These are phyloP conservation scores for Yamadazyma conglobata DNA, from an alignment of 1,139 yeast species.

Conservation along the genomic window DNA sequence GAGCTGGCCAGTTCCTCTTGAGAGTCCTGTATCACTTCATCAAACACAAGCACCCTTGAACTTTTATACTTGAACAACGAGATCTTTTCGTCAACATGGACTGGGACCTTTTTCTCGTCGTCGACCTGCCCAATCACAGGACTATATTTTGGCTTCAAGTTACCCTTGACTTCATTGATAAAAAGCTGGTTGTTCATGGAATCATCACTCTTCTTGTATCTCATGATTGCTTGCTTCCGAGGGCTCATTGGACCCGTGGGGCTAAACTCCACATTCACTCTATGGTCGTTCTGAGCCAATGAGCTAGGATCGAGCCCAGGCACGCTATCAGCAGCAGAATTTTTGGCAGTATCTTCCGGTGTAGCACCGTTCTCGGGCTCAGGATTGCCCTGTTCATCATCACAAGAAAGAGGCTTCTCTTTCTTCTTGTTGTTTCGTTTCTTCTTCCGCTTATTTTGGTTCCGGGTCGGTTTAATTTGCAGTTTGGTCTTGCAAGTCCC, in stretches of 20 bases:
- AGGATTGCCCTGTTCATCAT: no score
- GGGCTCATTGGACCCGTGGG: constrained; percentile 25
- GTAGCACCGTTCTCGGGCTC: no score
- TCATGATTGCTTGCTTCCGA: constrained; percentile 37
- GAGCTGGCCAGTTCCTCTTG: constrained; percentile 16
- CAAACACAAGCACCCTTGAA: constrained; percentile 43
- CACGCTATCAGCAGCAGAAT: no score
- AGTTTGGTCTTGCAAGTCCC: no score
- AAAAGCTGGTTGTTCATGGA: constrained; percentile 18
- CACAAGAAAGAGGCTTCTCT: no score
- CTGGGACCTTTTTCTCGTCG: constrained; percentile 4
- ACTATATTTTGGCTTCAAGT: constrained; percentile 11
- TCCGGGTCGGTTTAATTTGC: not conserved
- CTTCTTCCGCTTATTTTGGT: constrained; percentile 6
- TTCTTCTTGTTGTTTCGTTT: constrained; percentile 8
- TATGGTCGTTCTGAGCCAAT: no score
- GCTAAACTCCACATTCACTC: constrained; percentile 1
- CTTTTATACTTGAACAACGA: constrained; percentile 36
- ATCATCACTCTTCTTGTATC: constrained; percentile 36
- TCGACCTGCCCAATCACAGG: not conserved
- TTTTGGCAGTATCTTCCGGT: no score
- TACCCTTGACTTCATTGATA: constrained; percentile 30
- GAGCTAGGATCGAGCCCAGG: no score
- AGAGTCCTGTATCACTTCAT: constrained; percentile 28
- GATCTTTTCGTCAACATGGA: constrained; percentile 34